Evolutionary conservation across 2,329 filamentous ascomycete species (phyloP), one percentile per base, ranked within the genome.

Genomic region (Falciphora oryzae): DNA sequence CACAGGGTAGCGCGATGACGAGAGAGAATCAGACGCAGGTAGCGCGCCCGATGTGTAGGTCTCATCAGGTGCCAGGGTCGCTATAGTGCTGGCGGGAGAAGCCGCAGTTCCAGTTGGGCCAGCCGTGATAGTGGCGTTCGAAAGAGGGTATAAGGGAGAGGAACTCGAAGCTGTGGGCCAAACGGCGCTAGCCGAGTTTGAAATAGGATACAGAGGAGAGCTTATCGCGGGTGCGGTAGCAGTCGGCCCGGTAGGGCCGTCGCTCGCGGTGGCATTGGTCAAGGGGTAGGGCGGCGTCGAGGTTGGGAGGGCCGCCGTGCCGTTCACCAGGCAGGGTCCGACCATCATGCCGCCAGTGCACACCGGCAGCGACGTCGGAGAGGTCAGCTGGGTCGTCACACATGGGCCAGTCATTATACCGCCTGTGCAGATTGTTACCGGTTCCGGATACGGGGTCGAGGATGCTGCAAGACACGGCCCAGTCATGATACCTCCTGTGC

Each of bases 311-410:
- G 38, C 18, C 22, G 28, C 29, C 6, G 61, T 57, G 44, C 28
- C 44, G 50, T 27, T 38, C 44, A 63, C 50, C 29, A 57, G 16
- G 32, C 60, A 62, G n/a, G 60, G 25, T 16, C 60, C 38, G 16
- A 27, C 18, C 60, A 62, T 62, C 4, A 18, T 35, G 14, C 60
- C 60, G 27, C 38, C 60, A 16, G n/a, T 62, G 14, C 60, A 62
- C 32, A 62, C 38, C 22, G 60, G 25, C 28, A 62, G 38, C 60
- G 32, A 53, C 14, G 27, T 53, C 8, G 60, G 27, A 62, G n/a
- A 44, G 13, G 60, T 27, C 27, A 28, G 7, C 27, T 32, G 59
- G 4, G 32, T 38, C 16, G 32, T 62, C 10, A 62, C 38, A 44
- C 61, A 62, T 29, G 38, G 61, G 4, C 44, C 61, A 29, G 11